phyloP scores from a whole-genome alignment of 352 stramenopile genomes.

The Pythium pectinolyticum region DNA sequence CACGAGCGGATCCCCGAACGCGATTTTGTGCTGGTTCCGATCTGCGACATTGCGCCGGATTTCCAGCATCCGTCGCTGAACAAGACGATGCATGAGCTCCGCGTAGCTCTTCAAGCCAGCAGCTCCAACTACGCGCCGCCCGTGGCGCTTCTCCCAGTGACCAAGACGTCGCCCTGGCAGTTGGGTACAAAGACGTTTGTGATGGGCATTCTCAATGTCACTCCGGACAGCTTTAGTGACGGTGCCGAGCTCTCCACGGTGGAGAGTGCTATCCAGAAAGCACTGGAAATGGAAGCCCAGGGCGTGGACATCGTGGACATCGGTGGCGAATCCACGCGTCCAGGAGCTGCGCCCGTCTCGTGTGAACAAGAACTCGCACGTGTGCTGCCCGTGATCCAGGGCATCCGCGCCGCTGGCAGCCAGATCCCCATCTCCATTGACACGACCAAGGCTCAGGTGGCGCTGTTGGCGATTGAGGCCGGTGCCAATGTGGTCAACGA shows the following conservation, averaged over 20 bases:
- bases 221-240: slow-evolving; percentile 97
- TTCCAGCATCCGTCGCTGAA: slow-evolving; percentile 80
- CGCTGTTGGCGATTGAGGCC: slow-evolving; percentile 84
- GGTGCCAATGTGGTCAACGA: slow-evolving; percentile 98
- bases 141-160: slow-evolving; percentile 52
- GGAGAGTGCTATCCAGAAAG: slow-evolving; percentile 74
- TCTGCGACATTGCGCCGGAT: slow-evolving; percentile 91
- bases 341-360: slow-evolving; percentile 88
- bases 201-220: slow-evolving; percentile 99
- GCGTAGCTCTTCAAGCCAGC: slow-evolving; percentile 29
- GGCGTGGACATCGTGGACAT: slow-evolving; percentile 97
- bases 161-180: slow-evolving; percentile 43
- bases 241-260: slow-evolving; percentile 40
- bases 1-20: slow-evolving; percentile 93
- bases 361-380: slow-evolving; percentile 91
- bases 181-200: slow-evolving; percentile 82
- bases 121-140: slow-evolving; percentile 38
- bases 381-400: slow-evolving; percentile 93
- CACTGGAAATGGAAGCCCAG: slow-evolving; percentile 85
- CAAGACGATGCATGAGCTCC: slow-evolving; percentile 74
- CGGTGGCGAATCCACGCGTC: slow-evolving; percentile 98
- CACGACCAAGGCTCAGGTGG: slow-evolving; percentile 93
- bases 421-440: slow-evolving; percentile 95
- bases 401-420: slow-evolving; percentile 76
- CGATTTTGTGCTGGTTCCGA: slow-evolving; percentile 96